Base-by-base conservation (phyloP, 2,329 filamentous ascomycete genomes). In the Periglandula ipomoeae region DNA sequence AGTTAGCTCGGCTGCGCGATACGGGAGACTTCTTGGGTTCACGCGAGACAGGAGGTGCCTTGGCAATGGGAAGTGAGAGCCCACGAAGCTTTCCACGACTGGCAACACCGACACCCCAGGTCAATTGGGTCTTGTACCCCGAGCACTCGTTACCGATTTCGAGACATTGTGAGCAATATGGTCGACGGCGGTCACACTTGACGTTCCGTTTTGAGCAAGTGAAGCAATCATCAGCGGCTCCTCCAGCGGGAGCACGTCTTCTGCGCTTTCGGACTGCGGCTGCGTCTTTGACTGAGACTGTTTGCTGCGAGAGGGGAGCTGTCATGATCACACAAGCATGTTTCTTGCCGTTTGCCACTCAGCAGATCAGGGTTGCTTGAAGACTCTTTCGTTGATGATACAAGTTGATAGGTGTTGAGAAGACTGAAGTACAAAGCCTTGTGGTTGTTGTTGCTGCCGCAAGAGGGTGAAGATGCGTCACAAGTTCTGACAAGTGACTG, bases 41-140 rank as follows among this genome's bases (percentile, higher is more conserved):
- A 44, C 67, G 70, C 39, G 71, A 65, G 57, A 79, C 76, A 0
- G 78, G 77, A 20, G 77, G 74, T 9, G 77, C 69, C 62, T 81
- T 82, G 49, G 79, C 81, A 53, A 84, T 76, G 50, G 81, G 81
- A 50, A 95, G 73, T 49, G 90, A 90, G 57, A 96, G 75, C 35
- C 91, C 91, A 53, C 91, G 82, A 54, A 97, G 81, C 73, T 97
- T 97, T 63, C 91, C 91, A 61, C 91, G 84, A 69, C 90, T 96
- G 49, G 91, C 91, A 51, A 97, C 91, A 46, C 91, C 91, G 43
- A 96, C 88, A 38, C 89, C 89, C 91, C 91, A 97, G 42, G 91
- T 97, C 68, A 97, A 76, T 58, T 91, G 90, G 15, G 91, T 97
- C 71, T 94, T 94, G 75, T 97, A 97, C 51, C 91, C 91, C 24